Conservation (phyloP, 2,329 filamentous ascomycete genomes). For the Fusarium oxysporum region DNA sequence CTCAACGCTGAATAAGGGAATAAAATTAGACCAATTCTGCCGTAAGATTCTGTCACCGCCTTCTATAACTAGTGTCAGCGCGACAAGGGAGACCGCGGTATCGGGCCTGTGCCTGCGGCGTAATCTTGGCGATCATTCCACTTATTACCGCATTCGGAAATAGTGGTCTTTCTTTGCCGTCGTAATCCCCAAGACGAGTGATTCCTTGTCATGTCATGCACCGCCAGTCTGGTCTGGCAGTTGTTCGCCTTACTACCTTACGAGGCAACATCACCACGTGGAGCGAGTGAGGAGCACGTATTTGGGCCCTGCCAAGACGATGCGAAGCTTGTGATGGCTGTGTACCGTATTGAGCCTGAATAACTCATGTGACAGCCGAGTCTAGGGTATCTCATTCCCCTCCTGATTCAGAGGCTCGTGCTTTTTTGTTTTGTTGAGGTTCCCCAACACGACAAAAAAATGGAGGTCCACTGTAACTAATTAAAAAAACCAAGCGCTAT, state of each 20-base stretch:
- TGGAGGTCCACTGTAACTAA: not conserved
- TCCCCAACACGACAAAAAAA: slow-evolving; percentile 3
- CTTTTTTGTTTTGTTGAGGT: slow-evolving; percentile 14
- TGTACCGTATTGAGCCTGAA: not conserved
- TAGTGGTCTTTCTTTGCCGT: not conserved
- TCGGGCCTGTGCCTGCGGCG: not conserved
- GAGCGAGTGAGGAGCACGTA: not conserved
- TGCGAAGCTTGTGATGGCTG: not conserved
- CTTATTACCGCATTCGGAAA: slow-evolving; percentile 14
- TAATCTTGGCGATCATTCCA: slow-evolving; percentile 18
- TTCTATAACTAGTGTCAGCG: not conserved
- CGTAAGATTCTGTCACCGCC: not conserved
- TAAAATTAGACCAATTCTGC: not conserved
- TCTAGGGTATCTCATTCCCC: slow-evolving; percentile 4
- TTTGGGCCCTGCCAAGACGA: not conserved
- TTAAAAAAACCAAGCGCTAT: not conserved
- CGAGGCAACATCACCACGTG: slow-evolving; percentile 4
- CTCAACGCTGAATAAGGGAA: not conserved
- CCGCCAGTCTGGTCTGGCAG: slow-evolving; percentile 6
- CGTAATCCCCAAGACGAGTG: slow-evolving; percentile 3
- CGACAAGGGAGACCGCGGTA: not conserved
- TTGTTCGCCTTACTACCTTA: not conserved
- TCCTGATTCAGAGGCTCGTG: not conserved
- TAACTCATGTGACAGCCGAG: not conserved
- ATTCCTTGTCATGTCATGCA: not conserved